Conservation (phyloP, 352 stramenopile species). For the Phytophthora colocasiae region DNA sequence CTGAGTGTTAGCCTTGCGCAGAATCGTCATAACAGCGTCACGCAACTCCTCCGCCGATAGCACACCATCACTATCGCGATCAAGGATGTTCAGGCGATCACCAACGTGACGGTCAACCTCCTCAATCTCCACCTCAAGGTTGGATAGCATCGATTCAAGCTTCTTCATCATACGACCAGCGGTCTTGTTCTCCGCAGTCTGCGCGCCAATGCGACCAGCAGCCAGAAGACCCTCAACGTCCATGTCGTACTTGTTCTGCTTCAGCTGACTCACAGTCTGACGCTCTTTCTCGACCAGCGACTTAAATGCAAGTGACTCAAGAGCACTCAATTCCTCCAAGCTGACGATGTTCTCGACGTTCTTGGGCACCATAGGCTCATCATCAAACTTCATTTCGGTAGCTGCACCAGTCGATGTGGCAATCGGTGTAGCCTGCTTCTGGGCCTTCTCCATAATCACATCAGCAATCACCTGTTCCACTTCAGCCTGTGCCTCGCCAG, state of each 20-base stretch:
- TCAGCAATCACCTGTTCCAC: conserved; percentile 43
- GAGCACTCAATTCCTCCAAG: conserved; percentile 79
- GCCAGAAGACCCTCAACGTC: conserved; percentile 83
- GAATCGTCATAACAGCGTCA: conserved; percentile 94
- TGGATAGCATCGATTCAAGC: conserved; percentile 94
- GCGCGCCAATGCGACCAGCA: conserved; percentile 81
- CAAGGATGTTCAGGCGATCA: conserved; percentile 97
- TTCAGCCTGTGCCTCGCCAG: conserved; percentile 37
- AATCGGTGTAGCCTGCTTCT: conserved; percentile 24
- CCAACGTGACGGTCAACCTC: conserved; percentile 97
- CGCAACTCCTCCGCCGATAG: conserved; percentile 96
- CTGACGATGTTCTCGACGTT: conserved; percentile 81
- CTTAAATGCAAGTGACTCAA: conserved; percentile 89
- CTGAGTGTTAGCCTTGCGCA: conserved; percentile 94
- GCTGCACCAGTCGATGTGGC: conserved; percentile 1
- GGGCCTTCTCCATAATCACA: conserved; percentile 42
- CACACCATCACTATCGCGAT: conserved; percentile 97
- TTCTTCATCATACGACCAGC: conserved; percentile 92
- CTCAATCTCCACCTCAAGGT: conserved; percentile 94
- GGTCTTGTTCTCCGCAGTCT: conserved; percentile 90
- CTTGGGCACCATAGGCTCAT: conserved; percentile 51
- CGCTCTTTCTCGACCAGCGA: conserved; percentile 89
- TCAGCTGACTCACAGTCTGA: conserved; percentile 84
- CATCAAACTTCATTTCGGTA: conserved; percentile 22
- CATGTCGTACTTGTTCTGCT: conserved; percentile 91